Evolutionary conservation across 352 stramenopile species (phyloP).

Genomic region (Phytophthora hibernalis): DNA sequence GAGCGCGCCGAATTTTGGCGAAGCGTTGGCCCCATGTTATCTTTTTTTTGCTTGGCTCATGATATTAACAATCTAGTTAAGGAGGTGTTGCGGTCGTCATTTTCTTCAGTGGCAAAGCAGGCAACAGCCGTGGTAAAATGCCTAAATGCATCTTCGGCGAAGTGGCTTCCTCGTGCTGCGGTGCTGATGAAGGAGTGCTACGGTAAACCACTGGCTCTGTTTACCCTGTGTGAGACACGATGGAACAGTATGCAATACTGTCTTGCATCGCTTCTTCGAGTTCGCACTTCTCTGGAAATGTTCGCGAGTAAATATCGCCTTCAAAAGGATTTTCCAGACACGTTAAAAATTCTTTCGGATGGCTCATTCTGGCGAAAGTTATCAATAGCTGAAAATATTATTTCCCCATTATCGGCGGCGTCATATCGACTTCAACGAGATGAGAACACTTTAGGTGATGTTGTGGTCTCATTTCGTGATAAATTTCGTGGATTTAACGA

Average conservation of each 20-base stretch:
- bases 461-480: neutral
- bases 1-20: conserved; percentile 5
- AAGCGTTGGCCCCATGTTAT: neutral
- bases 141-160: conserved; percentile 10
- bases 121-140: conserved; percentile 2
- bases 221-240: conserved; percentile 12
- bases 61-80: neutral
- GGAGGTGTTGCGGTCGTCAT: conserved; percentile 1
- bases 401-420: neutral
- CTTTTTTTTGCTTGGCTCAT: conserved; percentile 3
- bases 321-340: neutral
- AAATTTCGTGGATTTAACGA: neutral
- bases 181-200: conserved; percentile 9
- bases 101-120: neutral
- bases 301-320: neutral
- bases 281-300: conserved; percentile 2
- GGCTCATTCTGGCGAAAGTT: neutral
- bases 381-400: neutral
- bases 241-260: conserved; percentile 19
- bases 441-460: conserved; percentile 1
- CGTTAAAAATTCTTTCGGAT: neutral
- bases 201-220: neutral
- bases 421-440: conserved; percentile 1
- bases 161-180: conserved; percentile 1
- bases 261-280: conserved; percentile 11